Evolutionary conservation across 139 green algal species (phyloP).

Genomic region (Coelastrella sp.): DNA sequence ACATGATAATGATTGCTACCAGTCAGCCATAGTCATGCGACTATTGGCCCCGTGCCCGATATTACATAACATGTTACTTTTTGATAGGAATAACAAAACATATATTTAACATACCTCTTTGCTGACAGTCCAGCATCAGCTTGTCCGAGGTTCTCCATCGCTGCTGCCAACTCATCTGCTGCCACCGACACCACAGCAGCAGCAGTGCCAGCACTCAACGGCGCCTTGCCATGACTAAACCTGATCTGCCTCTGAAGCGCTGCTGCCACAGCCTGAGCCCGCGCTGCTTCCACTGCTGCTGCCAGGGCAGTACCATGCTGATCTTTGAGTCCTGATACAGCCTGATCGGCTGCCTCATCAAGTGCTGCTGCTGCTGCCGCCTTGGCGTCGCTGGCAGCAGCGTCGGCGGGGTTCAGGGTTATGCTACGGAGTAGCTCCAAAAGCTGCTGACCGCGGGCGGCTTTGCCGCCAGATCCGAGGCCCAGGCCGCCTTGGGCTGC

Average conservation of each 20-base stretch:
- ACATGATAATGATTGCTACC: too few relatives aligned
- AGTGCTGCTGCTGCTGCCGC: conserved; percentile 34
- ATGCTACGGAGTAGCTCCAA: conserved; percentile 32
- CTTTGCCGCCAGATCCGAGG: conserved; percentile 27
- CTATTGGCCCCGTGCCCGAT: too few relatives aligned
- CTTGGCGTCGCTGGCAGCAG: conserved; percentile 7
- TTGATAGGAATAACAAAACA: background rate
- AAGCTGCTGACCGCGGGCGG: conserved; percentile 40
- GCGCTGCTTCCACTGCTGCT: conserved; percentile 9
- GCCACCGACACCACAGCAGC: background rate
- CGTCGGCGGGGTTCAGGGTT: background rate
- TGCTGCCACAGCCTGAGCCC: background rate
- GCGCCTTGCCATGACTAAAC: background rate
- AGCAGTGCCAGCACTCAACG: background rate
- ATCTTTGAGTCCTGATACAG: background rate
- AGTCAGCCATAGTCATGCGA: too few relatives aligned
- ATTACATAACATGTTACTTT: too few relatives aligned
- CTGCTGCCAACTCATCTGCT: conserved; percentile 21
- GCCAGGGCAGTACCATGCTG: conserved; percentile 16
- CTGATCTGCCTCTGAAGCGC: background rate
- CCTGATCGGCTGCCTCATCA: conserved; percentile 35
- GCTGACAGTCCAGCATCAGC: background rate
- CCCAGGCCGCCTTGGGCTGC: conserved; percentile 35
- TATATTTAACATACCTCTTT: background rate
- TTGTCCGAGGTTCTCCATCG: background rate